A percentile compares a stretch with the other conserved stretches of the same genome.
Conservation (phyloP, 2,329 filamentous ascomycete genomes). For the Sporothrix inflata region DNA sequence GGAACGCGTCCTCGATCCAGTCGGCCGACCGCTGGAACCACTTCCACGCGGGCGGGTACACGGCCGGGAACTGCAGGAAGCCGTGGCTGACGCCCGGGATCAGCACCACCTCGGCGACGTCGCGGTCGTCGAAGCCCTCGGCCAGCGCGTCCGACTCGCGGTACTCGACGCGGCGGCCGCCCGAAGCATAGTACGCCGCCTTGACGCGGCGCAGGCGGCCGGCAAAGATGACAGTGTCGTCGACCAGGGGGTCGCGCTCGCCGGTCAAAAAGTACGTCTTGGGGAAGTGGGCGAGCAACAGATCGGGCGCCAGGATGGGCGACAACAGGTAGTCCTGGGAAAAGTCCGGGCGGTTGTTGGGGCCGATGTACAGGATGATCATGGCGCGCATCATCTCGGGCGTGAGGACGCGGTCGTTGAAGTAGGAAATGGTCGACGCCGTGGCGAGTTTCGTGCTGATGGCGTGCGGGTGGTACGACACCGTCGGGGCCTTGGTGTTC, state of each 20-base stretch:
- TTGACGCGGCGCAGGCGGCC: constrained; percentile 84
- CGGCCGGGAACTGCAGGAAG: constrained; percentile 85
- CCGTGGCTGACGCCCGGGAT: constrained; percentile 91
- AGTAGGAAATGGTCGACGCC: constrained; percentile 97
- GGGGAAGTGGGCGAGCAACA: constrained; percentile 81
- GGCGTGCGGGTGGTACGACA: constrained; percentile 59
- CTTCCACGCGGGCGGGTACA: constrained; percentile 90
- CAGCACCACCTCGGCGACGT: constrained; percentile 78
- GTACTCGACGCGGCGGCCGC: constrained; percentile 57
- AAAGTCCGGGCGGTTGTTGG: constrained; percentile 91
- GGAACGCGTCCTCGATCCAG: constrained; percentile 83
- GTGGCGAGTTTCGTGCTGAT: constrained; percentile 88
- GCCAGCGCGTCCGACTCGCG: constrained; percentile 48
- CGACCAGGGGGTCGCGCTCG: constrained; percentile 91
- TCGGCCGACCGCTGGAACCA: constrained; percentile 76
- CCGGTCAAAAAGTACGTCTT: constrained; percentile 94
- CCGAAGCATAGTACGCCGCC: constrained; percentile 54
- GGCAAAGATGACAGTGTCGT: constrained; percentile 96
- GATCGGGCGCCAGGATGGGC: constrained; percentile 85
- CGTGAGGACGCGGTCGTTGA: constrained; percentile 90
- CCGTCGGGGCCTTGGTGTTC: constrained; percentile 33
- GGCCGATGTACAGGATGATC: constrained; percentile 97
- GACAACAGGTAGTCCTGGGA: constrained; percentile 87
- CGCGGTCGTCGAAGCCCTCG: constrained; percentile 66
- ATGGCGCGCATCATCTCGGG: constrained; percentile 99